Evolutionary conservation across 345 rosid species (phyloP), one percentile per base, ranked within the genome.

Genomic region (rapeseed (Brassica napus)): DNA sequence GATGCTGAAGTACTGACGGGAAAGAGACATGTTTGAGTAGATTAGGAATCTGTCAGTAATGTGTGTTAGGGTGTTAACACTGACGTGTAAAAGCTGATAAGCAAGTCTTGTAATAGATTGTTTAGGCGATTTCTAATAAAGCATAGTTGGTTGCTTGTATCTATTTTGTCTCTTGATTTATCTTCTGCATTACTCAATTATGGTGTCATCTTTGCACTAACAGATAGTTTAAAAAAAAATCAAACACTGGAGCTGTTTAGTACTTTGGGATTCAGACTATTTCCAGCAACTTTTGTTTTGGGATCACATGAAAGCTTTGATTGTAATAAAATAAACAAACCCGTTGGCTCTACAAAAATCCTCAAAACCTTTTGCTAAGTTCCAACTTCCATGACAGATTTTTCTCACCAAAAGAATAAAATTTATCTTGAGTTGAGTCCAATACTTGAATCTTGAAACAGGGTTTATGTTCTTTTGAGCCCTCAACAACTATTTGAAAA

Each of bases 391-490:
- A 16, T 16, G 60, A 54, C 23, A 16, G 9, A 9, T 54, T 54
- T 54, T 54, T 15, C 60, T 54, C 24, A 54, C 24, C 24, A 54
- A 54, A 54, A 54, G 24, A 54, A 54, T 6, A 54, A 54, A 16
- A 54, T 2, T 6, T 16, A 54, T 6, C 21, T 47, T 47, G 55
- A 47, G 55, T 47, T 47, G 55, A 47, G 12, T 47, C 61, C 69
- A 16, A 3, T 63, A 47, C 62, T 73, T 30, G 37, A 61, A 61
- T 61, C 59, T 61, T 72, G 68, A 61, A 61, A 80, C 65, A 91
- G 91, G 81, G 72, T 32, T 44, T 11, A 16, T 58, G 31, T 59
- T 52, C 30, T 52, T 59, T 26, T 26, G 31, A 60, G 5, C 4
- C 65, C 18, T 23, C 54, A 0, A 52, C 32, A 60, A 60, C 57